Conservation (phyloP, 1,284 basidiomycete species). For the Fomitopsis palustris region DNA sequence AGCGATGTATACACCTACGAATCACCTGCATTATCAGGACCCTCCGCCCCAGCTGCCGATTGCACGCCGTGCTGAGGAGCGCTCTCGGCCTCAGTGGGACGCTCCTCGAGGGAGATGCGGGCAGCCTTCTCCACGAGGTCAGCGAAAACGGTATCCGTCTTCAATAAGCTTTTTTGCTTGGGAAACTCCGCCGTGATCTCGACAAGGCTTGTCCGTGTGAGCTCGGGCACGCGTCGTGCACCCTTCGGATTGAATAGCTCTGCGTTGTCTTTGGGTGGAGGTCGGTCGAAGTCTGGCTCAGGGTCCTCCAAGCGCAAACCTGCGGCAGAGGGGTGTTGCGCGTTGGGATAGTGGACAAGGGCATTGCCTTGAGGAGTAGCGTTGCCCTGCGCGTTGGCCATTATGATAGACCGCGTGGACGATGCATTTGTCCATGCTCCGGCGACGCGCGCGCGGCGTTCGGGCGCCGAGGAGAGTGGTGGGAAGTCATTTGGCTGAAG, state of each 20-base stretch:
- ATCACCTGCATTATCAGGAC: conserved; percentile 5
- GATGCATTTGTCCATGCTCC: conserved; percentile 71
- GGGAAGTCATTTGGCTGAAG: conserved; percentile 71
- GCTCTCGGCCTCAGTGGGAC: neutral
- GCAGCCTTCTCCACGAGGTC: conserved; percentile 18
- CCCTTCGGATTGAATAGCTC: conserved; percentile 56
- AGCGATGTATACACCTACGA: conserved; percentile 9
- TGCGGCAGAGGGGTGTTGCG: conserved; percentile 14
- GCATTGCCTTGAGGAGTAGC: conserved; percentile 24
- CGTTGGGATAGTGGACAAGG: conserved; percentile 36
- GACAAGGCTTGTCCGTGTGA: neutral
- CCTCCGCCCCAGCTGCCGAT: neutral
- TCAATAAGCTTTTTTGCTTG: conserved; percentile 1
- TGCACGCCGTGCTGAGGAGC: neutral
- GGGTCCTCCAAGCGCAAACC: conserved; percentile 41
- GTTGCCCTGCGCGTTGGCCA: conserved; percentile 30
- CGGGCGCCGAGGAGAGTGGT: conserved; percentile 49
- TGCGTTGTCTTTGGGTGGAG: conserved; percentile 42
- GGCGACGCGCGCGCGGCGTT: conserved; percentile 48
- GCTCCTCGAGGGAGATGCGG: conserved; percentile 15
- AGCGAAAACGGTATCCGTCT: conserved; percentile 9
- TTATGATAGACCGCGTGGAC: conserved; percentile 49
- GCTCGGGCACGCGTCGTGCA: conserved; percentile 3
- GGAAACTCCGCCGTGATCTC: conserved; percentile 1
- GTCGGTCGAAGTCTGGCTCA: conserved; percentile 48